Evolutionary conservation across 2,329 filamentous ascomycete species (phyloP).

Genomic region (Lasiodiplodia gonubiensis): DNA sequence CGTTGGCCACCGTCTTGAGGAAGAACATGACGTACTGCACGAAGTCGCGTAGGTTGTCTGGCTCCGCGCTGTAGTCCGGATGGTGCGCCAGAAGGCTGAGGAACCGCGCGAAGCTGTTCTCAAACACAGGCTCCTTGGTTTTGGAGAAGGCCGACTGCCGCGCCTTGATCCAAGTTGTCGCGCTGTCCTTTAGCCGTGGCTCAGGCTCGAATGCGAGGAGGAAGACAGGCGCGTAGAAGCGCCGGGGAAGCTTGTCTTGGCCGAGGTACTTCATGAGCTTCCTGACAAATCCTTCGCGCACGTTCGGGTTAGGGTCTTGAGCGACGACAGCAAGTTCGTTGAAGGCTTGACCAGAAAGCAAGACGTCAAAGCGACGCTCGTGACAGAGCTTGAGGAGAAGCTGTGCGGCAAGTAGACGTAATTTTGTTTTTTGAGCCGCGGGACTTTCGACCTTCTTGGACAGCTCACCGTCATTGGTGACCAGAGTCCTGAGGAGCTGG

Average conservation of each 20-base stretch:
- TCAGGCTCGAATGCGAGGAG: constrained; percentile 89
- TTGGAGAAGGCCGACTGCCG: constrained; percentile 70
- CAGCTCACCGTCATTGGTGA: constrained; percentile 78
- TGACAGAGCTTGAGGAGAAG: constrained; percentile 82
- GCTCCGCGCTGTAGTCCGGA: constrained; percentile 73
- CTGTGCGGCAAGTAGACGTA: constrained; percentile 81
- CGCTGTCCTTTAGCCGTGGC: constrained; percentile 71
- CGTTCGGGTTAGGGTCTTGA: constrained; percentile 75
- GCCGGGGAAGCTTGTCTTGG: constrained; percentile 68
- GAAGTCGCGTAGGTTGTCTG: constrained; percentile 77
- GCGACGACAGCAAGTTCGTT: constrained; percentile 80
- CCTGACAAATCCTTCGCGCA: constrained; percentile 79
- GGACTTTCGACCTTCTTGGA: constrained; percentile 76
- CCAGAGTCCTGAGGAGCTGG: constrained; percentile 76
- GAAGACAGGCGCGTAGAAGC: constrained; percentile 91
- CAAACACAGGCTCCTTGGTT: constrained; percentile 67
- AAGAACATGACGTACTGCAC: constrained; percentile 91
- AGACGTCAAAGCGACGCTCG: constrained; percentile 74
- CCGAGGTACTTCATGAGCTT: constrained; percentile 92
- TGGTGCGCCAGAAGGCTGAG: constrained; percentile 91
- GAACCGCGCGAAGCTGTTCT: constrained; percentile 79
- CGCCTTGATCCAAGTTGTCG: constrained; percentile 88
- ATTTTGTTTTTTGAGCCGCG: constrained; percentile 75
- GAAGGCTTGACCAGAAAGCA: constrained; percentile 76
- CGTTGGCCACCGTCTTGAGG: constrained; percentile 78